Conservation (phyloP, 495 filamentous ascomycete genomes). For the Echria macrotheca region DNA sequence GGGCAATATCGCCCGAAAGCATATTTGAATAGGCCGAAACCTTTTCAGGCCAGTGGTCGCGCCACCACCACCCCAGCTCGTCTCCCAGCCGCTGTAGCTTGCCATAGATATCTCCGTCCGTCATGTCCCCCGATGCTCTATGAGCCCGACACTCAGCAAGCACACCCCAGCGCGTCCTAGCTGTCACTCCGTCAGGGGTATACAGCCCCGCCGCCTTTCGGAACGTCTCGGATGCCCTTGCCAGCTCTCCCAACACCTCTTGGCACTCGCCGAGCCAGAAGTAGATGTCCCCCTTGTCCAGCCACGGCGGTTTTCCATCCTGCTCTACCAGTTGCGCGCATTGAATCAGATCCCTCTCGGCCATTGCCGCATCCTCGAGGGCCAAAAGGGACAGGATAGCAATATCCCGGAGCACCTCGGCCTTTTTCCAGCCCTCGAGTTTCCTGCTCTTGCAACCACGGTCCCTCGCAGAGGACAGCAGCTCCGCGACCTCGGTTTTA, state of each 20-base stretch:
- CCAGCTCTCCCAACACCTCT: background rate
- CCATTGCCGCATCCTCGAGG: background rate
- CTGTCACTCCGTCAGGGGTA: background rate
- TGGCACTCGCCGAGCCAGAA: background rate
- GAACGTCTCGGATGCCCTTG: background rate
- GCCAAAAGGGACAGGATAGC: background rate
- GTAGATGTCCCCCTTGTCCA: background rate
- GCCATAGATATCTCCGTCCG: background rate
- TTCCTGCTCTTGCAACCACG: background rate
- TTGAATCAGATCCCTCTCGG: background rate
- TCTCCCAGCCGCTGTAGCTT: background rate
- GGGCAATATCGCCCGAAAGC: background rate
- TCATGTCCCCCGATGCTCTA: background rate
- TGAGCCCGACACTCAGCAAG: background rate
- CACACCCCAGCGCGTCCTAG: background rate
- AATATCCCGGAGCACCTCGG: background rate
- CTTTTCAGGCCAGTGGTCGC: background rate
- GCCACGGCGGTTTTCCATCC: background rate
- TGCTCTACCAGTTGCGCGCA: background rate
- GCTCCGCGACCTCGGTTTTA: background rate
- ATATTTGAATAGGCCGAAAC: background rate
- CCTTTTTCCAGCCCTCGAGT: background rate
- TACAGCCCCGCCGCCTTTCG: background rate
- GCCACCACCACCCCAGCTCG: background rate
- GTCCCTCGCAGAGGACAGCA: background rate